Percentiles rank a stretch among this genome's conserved stretches.
Evolutionary conservation across 352 stramenopile species (phyloP).

Genomic region (Pythium utonaiense): DNA sequence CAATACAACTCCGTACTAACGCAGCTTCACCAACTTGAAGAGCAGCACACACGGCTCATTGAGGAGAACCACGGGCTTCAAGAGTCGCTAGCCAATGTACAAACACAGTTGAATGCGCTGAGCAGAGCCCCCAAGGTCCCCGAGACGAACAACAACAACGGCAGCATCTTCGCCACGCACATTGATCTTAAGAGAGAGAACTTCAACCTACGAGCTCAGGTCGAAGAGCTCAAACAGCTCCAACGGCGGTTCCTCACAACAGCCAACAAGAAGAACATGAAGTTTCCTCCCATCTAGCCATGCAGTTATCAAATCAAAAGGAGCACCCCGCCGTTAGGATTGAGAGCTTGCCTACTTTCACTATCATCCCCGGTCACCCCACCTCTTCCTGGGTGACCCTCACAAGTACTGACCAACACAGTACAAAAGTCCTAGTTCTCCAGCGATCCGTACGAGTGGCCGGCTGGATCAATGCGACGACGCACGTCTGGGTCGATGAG

Average conservation of each 20-base stretch:
- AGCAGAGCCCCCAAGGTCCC: background rate
- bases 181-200: conserved; percentile 80
- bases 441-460: conserved; percentile 78
- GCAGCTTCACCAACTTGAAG: conserved; percentile 16
- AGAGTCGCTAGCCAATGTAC: conserved; percentile 35
- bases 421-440: conserved; percentile 51
- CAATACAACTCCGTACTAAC: background rate
- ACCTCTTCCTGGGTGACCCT: background rate
- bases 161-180: conserved; percentile 55
- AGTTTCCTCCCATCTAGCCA: conserved; percentile 48
- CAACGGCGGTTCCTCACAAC: conserved; percentile 62
- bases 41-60: conserved; percentile 22
- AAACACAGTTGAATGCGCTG: conserved; percentile 33
- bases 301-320: conserved; percentile 1
- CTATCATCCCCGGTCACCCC: background rate
- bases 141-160: background rate
- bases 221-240: conserved; percentile 70
- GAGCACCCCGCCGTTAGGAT: background rate
- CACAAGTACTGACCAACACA: background rate
- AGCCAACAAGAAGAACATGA: conserved; percentile 76
- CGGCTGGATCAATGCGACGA: conserved; percentile 67
- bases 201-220: conserved; percentile 49
- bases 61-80: conserved; percentile 32
- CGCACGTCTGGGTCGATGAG: conserved; percentile 50
- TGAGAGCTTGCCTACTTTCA: background rate